phyloP scores from a whole-genome alignment of 1,284 basidiomycete genomes.

The Ustilago shanxiensis region DNA sequence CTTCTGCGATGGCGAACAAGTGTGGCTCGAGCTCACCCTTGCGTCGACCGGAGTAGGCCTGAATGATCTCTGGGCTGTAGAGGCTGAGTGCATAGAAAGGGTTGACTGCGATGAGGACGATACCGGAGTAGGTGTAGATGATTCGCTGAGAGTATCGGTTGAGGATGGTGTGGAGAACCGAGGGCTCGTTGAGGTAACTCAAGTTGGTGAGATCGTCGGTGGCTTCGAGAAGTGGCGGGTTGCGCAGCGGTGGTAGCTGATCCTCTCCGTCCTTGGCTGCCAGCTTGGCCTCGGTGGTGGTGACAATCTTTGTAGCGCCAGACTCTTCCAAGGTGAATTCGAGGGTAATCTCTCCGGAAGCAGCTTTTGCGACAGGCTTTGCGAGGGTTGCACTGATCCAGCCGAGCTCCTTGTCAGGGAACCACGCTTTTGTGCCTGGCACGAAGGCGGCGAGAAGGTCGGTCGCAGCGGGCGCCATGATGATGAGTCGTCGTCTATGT shows the following conservation, averaged over 20 bases:
- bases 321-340: conserved; percentile 65
- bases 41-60: conserved; percentile 91
- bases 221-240: conserved; percentile 94
- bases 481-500: background rate
- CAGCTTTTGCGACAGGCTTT: conserved; percentile 66
- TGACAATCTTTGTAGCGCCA: conserved; percentile 57
- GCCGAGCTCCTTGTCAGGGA: conserved; percentile 89
- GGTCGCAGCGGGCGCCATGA: conserved; percentile 52
- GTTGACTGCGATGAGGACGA: conserved; percentile 96
- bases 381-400: conserved; percentile 90
- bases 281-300: conserved; percentile 58
- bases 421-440: conserved; percentile 74
- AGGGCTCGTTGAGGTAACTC: conserved; percentile 95
- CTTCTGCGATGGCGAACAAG: conserved; percentile 98
- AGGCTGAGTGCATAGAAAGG: conserved; percentile 84
- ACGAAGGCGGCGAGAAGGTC: conserved; percentile 67
- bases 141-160: conserved; percentile 96
- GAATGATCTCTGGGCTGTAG: conserved; percentile 94
- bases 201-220: conserved; percentile 97
- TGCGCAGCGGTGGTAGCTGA: conserved; percentile 88
- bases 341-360: conserved; percentile 56
- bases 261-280: conserved; percentile 53
- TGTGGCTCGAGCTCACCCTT: conserved; percentile 98
- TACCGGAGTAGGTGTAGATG: conserved; percentile 99
- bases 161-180: conserved; percentile 95